phyloP scores from a whole-genome alignment of 345 rosid species.

The Punica granatum region DNA sequence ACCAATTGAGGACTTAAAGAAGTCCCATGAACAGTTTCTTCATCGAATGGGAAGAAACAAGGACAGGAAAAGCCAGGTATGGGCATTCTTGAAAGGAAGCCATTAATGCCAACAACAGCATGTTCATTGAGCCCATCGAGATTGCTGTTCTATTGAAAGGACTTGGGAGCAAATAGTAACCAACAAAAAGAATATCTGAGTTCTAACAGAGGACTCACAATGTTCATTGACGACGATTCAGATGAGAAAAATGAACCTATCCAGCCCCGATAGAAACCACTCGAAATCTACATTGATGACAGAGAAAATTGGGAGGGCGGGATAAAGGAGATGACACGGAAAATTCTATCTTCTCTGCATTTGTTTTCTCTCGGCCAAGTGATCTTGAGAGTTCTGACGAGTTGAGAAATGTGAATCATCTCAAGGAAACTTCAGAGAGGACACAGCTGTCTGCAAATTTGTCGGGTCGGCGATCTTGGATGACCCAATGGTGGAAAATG shows the following conservation, averaged over 20 bases:
- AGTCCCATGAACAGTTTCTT: constrained; percentile 76
- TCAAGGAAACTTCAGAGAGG: constrained; percentile 58
- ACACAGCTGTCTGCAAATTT: constrained; percentile 74
- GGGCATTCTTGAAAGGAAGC: constrained; percentile 47
- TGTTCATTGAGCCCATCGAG: constrained; percentile 85
- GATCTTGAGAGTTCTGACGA: constrained; percentile 54
- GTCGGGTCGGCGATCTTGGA: constrained; percentile 73
- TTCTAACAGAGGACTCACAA: constrained; percentile 31
- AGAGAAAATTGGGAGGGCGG: constrained; percentile 39
- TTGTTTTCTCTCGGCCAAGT: constrained; percentile 56
- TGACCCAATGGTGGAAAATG: constrained; percentile 80
- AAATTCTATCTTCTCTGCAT: constrained; percentile 17
- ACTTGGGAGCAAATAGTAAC: constrained; percentile 35
- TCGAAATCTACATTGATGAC: constrained; percentile 58
- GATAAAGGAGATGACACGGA: constrained; percentile 15
- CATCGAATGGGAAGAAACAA: constrained; percentile 60
- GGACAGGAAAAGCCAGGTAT: constrained; percentile 57
- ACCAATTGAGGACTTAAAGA: constrained; percentile 75
- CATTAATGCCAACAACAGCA: constrained; percentile 65
- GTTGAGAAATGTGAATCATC: constrained; percentile 27
- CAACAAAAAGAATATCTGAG: constrained; percentile 29
- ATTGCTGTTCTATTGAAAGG: constrained; percentile 32
- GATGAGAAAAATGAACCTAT: constrained; percentile 16
- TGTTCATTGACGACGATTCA: constrained; percentile 46
- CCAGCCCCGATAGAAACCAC: constrained; percentile 32